Evolutionary conservation across 2,329 filamentous ascomycete genomes (phyloP).

Genomic region (Colletotrichum abscissum): DNA sequence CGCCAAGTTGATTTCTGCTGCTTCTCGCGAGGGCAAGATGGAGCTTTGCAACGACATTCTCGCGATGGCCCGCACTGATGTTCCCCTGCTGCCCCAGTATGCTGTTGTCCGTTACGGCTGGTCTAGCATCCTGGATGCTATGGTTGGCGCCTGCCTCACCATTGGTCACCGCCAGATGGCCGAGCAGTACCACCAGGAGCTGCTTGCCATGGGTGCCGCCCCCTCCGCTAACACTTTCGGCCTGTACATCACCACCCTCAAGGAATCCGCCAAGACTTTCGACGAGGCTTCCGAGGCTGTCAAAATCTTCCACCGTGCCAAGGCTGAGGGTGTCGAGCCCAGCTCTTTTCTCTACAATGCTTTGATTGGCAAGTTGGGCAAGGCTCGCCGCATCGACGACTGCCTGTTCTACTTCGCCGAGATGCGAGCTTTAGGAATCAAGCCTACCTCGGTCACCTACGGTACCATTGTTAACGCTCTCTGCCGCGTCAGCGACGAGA

Average conservation of each 20-base stretch:
- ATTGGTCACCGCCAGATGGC: conserved; percentile 84
- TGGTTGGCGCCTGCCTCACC: conserved; percentile 92
- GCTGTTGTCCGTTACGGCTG: conserved; percentile 92
- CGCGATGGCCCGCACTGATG: conserved; percentile 87
- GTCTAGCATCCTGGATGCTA: conserved; percentile 95
- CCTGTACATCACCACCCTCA: conserved; percentile 98
- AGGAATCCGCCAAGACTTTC: conserved; percentile 96
- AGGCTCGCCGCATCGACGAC: conserved; percentile 97
- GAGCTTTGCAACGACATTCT: conserved; percentile 88
- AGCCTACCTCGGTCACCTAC: conserved; percentile 97
- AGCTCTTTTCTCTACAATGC: conserved; percentile 99
- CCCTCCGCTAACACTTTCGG: conserved; percentile 98
- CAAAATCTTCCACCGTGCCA: conserved; percentile 95
- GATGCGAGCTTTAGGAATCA: conserved; percentile 93
- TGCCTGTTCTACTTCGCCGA: conserved; percentile 98
- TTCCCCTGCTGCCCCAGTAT: conserved; percentile 87
- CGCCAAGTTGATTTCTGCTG: conserved; percentile 91
- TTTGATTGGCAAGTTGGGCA: conserved; percentile 96
- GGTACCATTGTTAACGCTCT: conserved; percentile 98
- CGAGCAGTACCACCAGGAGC: conserved; percentile 89
- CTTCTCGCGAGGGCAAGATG: conserved; percentile 85
- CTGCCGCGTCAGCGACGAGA: conserved; percentile 96
- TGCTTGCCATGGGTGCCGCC: conserved; percentile 88
- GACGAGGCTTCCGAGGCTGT: conserved; percentile 97
- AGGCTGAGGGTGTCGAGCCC: conserved; percentile 92